Evolutionary conservation across 768 basidiomycete species (phyloP).

Genomic region (Tricholoma bakamatsutake): DNA sequence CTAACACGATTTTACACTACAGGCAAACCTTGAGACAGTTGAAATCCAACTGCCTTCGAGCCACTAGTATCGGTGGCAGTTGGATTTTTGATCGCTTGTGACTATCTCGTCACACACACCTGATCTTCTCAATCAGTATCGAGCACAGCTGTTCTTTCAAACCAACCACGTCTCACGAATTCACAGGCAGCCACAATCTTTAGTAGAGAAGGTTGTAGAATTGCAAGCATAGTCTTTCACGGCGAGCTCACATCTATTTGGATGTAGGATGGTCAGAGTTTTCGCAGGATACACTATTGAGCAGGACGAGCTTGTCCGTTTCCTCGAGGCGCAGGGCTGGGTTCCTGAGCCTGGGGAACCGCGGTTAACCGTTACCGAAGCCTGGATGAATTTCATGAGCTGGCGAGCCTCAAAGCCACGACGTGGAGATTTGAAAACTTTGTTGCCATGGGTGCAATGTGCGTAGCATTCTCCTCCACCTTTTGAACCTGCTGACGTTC

Average conservation of each 20-base stretch:
- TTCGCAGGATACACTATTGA: slow-evolving; percentile 5
- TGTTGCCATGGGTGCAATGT: slow-evolving; percentile 2
- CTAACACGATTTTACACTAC: too few relatives aligned
- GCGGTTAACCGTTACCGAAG: background rate
- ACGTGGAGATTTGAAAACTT: background rate
- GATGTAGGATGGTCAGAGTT: slow-evolving; percentile 6
- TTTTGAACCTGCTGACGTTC: background rate
- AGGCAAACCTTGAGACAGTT: too few relatives aligned
- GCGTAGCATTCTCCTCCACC: background rate
- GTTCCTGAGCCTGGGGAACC: slow-evolving; percentile 4
- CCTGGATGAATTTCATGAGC: slow-evolving; percentile 4
- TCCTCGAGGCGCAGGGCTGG: slow-evolving; percentile 2
- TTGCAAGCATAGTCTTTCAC: background rate
- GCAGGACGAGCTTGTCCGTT: slow-evolving; percentile 5
- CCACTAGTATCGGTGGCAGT: too few relatives aligned
- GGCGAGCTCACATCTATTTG: background rate
- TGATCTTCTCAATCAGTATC: too few relatives aligned
- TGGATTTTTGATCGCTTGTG: too few relatives aligned
- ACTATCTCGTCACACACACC: too few relatives aligned
- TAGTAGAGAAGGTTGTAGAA: background rate
- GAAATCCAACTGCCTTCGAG: too few relatives aligned
- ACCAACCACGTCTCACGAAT: too few relatives aligned
- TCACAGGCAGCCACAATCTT: background rate
- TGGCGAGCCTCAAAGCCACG: slow-evolving; percentile 2
- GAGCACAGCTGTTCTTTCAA: too few relatives aligned